These are phyloP conservation scores for Metschnikowia lochheadii DNA, from an alignment of 805 yeast species.

Conservation along the genomic window DNA sequence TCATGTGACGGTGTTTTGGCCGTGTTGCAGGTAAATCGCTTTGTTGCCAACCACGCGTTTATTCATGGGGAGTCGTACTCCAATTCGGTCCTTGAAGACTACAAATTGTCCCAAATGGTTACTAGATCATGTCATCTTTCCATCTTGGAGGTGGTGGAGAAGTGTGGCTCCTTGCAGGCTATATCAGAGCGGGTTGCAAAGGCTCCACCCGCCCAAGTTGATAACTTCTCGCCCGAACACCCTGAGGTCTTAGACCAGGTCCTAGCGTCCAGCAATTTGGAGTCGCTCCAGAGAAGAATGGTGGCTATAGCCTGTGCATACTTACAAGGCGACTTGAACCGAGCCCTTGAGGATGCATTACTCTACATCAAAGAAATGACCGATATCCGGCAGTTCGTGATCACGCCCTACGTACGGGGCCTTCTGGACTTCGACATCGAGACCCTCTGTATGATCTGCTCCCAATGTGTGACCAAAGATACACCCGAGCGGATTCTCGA, in stretches of 20 bases:
- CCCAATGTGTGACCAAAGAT: conserved; percentile 2
- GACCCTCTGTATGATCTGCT: conserved; percentile 9
- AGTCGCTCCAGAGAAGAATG: not conserved
- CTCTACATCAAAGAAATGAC: conserved; percentile 2
- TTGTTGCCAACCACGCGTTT: conserved; percentile 3
- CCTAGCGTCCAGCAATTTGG: not conserved
- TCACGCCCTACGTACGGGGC: not conserved
- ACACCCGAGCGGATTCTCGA: conserved; percentile 4
- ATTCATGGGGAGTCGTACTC: conserved; percentile 6
- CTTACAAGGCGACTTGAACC: not conserved
- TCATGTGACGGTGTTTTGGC: not conserved
- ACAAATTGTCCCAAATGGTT: not conserved
- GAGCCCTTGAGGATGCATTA: not conserved
- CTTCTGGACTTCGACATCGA: conserved; percentile 12
- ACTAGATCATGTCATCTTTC: not conserved
- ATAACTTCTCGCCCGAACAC: not conserved
- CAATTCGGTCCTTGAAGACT: conserved; percentile 1
- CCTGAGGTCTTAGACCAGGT: not conserved
- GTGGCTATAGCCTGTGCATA: not conserved
- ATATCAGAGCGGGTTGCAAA: not conserved
- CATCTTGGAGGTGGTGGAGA: conserved; percentile 1
- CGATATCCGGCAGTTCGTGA: not conserved
- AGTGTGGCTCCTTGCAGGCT: not conserved
- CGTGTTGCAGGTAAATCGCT: not conserved
- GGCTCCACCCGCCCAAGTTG: not conserved